Evolutionary conservation across 148 eudicot species (phyloP), one percentile per base, ranked within the genome.

Genomic region (Bassia scoparia): DNA sequence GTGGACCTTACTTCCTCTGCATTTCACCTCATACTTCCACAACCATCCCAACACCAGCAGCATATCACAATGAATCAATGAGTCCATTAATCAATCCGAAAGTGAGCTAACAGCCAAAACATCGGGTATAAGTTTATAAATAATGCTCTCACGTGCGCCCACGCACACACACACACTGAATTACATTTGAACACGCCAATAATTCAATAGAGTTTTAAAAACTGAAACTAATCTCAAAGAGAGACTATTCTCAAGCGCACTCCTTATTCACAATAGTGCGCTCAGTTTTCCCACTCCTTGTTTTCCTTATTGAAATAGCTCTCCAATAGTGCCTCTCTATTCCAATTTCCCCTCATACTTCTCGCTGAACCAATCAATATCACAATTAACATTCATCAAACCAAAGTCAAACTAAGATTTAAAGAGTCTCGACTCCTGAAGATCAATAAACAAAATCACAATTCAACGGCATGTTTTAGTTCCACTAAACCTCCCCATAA

Each of bases 141-240:
- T 4, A 0, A 41, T 41, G 10, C n/a, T n/a, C n/a, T n/a, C n/a
- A n/a, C n/a, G n/a, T n/a, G n/a, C n/a, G n/a, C n/a, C n/a, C n/a
- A n/a, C 1, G 46, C 10, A 41, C 11, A 41, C 46, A 41, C 6
- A 41, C 46, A 41, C 7, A 7, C 12, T 41, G 46, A 41, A 11
- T 8, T 0, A 41, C 5, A 41, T 2, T 3, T 18, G 2, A 60
- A 30, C 20, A 60, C 24, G 34, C 65, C 1, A 38, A 61, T 2
- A 10, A 27, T 24, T 56, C 13, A 5, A 56, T 12, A 48, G 17
- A 30, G 16, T 30, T 12, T 11, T 56, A 10, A 30, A 60, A 17
- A 15, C 71, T 16, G 53, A 44, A n/a, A 13, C 30, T 35, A 75
- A 37, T 55, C 14, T 77, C 69, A 65, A 44, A 46, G 60, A 52